Evolutionary conservation across 1,284 basidiomycete species (phyloP).

Genomic region (Athelia sp.): DNA sequence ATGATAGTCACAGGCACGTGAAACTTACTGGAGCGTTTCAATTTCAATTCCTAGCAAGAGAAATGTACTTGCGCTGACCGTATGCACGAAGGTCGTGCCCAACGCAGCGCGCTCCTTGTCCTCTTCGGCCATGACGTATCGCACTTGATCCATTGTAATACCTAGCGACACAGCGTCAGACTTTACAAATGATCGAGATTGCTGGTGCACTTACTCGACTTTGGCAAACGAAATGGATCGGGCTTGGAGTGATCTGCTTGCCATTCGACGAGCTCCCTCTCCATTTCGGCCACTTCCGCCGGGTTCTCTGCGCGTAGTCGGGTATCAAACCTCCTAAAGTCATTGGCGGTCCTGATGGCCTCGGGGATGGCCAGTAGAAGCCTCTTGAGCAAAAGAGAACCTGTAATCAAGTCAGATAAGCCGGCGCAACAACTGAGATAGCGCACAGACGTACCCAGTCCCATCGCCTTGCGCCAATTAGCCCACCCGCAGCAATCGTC

Average conservation of each 20-base stretch:
- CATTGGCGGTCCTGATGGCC: conserved; percentile 4
- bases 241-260: conserved; percentile 13
- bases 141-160: conserved; percentile 10
- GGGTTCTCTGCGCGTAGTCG: conserved; percentile 1
- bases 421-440: not conserved
- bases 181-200: not conserved
- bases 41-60: conserved; percentile 11
- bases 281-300: conserved; percentile 11
- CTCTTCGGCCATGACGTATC: conserved; percentile 9
- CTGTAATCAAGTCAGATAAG: not conserved
- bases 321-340: conserved; percentile 5
- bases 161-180: too few species aligned
- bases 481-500: conserved; percentile 11
- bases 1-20: not conserved
- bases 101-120: conserved; percentile 5
- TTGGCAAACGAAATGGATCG: conserved; percentile 15
- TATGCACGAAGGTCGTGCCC: not conserved
- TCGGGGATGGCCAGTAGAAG: not conserved
- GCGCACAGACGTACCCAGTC: conserved; percentile 7
- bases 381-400: not conserved
- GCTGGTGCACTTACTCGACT: conserved; percentile 6
- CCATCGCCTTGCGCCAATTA: conserved; percentile 8
- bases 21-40: conserved; percentile 12
- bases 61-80: conserved; percentile 5
- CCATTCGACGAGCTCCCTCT: conserved; percentile 15